These are phyloP conservation scores for Botrytis pseudocinerea DNA, from an alignment of 2,329 filamentous ascomycete species.

Conservation along the genomic window DNA sequence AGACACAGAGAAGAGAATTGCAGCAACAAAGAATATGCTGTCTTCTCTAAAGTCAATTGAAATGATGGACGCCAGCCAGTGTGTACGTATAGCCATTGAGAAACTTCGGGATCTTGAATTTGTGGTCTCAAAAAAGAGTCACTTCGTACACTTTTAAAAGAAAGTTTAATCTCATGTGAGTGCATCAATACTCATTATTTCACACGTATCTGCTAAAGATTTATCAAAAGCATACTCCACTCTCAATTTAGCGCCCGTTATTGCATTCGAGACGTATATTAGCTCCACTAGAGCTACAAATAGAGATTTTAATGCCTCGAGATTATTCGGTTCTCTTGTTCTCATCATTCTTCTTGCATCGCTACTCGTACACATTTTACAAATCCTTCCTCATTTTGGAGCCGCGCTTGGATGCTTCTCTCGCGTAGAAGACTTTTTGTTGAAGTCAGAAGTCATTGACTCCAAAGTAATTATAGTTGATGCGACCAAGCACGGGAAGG, in stretches of 20 bases:
- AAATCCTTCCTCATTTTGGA: background rate
- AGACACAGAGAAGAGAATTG: conserved; percentile 37
- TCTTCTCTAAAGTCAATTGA: conserved; percentile 40
- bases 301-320: background rate
- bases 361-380: background rate
- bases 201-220: background rate
- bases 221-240: background rate
- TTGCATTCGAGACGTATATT: background rate
- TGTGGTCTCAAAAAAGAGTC: background rate
- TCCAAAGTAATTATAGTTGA: background rate
- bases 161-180: background rate
- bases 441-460: background rate
- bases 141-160: background rate
- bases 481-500: background rate
- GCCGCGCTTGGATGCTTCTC: background rate
- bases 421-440: background rate
- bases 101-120: background rate
- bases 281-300: background rate
- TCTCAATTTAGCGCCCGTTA: background rate
- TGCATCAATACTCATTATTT: background rate
- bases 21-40: conserved; percentile 37
- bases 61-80: conserved; percentile 41
- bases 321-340: background rate
- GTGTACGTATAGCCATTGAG: conserved; percentile 25
- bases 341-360: conserved; percentile 1